These are phyloP conservation scores for Mycena belliarum DNA, from an alignment of 768 basidiomycete species.

Conservation along the genomic window DNA sequence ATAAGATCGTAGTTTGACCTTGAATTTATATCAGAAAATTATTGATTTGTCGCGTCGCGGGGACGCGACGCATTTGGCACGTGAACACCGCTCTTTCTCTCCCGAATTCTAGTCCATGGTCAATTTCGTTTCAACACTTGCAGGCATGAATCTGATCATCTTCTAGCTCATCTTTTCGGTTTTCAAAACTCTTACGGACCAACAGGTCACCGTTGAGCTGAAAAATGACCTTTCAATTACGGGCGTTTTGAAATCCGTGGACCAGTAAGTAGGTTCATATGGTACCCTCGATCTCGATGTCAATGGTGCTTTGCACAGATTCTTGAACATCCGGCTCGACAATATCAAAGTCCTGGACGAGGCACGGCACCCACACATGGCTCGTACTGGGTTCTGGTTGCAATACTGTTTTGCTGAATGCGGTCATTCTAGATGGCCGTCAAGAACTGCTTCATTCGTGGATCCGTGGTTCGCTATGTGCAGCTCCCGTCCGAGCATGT, in stretches of 20 bases:
- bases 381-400: conserved; percentile 32
- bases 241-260: conserved; percentile 94
- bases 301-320: conserved; percentile 47
- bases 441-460: conserved; percentile 98
- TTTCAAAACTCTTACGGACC: conserved; percentile 98
- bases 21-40: no score
- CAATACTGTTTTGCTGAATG: neutral
- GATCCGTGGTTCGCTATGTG: conserved; percentile 97
- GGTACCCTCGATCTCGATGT: conserved; percentile 5
- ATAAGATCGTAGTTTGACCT: no score
- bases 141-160: conserved; percentile 12
- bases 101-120: conserved; percentile 13
- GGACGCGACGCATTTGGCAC: neutral
- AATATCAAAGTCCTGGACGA: conserved; percentile 92
- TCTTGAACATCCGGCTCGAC: conserved; percentile 95
- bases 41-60: conserved; percentile 4
- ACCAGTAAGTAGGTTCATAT: conserved; percentile 80
- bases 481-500: conserved; percentile 91
- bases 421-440: conserved; percentile 80
- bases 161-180: conserved; percentile 91
- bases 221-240: conserved; percentile 99
- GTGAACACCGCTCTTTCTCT: neutral
- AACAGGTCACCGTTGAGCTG: conserved; percentile 94
- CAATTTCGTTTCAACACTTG: neutral
- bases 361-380: conserved; percentile 96